Evolutionary conservation across 2,329 filamentous ascomycete genomes (phyloP).

Genomic region (Alternaria ethzedia): DNA sequence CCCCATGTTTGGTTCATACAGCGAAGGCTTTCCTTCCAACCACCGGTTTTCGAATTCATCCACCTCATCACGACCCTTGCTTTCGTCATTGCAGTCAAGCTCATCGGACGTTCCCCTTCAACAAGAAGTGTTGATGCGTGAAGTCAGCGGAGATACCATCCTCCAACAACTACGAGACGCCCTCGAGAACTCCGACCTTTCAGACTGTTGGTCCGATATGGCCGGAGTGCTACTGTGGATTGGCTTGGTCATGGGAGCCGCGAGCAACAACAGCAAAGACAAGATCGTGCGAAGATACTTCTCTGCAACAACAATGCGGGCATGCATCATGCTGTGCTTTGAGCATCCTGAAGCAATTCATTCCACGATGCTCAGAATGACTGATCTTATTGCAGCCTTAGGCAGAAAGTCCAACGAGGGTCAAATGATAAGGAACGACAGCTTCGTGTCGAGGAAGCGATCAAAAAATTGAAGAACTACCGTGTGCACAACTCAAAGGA

Average conservation of each 20-base stretch:
- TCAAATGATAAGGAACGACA: not conserved
- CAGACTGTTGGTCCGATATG: constrained; percentile 46
- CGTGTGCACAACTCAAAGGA: not conserved
- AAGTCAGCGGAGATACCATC: constrained; percentile 14
- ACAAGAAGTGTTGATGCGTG: not conserved
- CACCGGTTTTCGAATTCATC: constrained; percentile 13
- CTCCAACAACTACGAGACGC: constrained; percentile 30
- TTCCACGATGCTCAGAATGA: constrained; percentile 36
- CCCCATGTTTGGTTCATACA: constrained; percentile 18
- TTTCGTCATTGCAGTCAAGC: constrained; percentile 14
- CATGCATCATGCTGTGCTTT: constrained; percentile 44
- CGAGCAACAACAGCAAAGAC: constrained; percentile 31
- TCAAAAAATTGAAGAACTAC: not conserved
- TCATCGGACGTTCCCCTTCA: constrained; percentile 5
- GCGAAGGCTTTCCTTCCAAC: constrained; percentile 12
- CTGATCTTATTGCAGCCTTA: constrained; percentile 28
- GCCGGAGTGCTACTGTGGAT: constrained; percentile 49
- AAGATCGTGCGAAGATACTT: constrained; percentile 38
- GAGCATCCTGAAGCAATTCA: constrained; percentile 44
- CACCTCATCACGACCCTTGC: constrained; percentile 7
- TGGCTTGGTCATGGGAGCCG: constrained; percentile 41
- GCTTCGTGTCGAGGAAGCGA: constrained; percentile 19
- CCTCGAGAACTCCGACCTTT: constrained; percentile 40
- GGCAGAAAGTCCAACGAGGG: not conserved
- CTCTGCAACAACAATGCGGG: constrained; percentile 39